phyloP scores from a whole-genome alignment of 2,329 filamentous ascomycete genomes.

The Parastagonospora avenae region DNA sequence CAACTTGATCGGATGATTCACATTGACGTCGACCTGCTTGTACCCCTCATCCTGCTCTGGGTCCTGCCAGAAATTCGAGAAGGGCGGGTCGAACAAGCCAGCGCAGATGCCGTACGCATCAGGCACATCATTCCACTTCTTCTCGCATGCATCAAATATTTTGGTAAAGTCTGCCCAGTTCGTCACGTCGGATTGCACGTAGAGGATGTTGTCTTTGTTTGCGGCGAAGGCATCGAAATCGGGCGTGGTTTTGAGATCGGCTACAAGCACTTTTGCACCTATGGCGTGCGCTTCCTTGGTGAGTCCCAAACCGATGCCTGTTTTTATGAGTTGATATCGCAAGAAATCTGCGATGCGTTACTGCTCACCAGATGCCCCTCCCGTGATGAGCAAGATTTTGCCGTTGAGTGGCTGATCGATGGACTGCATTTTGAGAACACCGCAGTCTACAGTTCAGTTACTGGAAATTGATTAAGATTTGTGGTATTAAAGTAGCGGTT shows the following conservation, averaged over 20 bases:
- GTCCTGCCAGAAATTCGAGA: conserved; percentile 39
- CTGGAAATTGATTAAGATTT: neutral
- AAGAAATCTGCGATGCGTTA: neutral
- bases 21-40: conserved; percentile 36
- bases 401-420: conserved; percentile 38
- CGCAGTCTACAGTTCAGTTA: neutral
- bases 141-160: conserved; percentile 30
- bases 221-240: conserved; percentile 23
- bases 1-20: conserved; percentile 38
- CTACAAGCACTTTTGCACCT: conserved; percentile 29
- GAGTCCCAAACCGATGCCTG: conserved; percentile 43
- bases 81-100: conserved; percentile 36
- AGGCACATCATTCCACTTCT: conserved; percentile 38
- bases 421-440: conserved; percentile 11
- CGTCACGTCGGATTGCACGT: conserved; percentile 34
- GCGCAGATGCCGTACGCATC: conserved; percentile 41
- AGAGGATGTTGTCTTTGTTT: conserved; percentile 30
- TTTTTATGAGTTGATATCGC: neutral
- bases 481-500: neutral
- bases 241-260: conserved; percentile 30
- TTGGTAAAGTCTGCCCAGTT: conserved; percentile 33
- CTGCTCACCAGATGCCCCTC: conserved; percentile 39
- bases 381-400: conserved; percentile 43
- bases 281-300: conserved; percentile 32
- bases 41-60: conserved; percentile 34